Percentiles rank a stretch among this genome's conserved stretches.
Conservation (phyloP, 2,329 filamentous ascomycete species). For the Periconia sp. region DNA sequence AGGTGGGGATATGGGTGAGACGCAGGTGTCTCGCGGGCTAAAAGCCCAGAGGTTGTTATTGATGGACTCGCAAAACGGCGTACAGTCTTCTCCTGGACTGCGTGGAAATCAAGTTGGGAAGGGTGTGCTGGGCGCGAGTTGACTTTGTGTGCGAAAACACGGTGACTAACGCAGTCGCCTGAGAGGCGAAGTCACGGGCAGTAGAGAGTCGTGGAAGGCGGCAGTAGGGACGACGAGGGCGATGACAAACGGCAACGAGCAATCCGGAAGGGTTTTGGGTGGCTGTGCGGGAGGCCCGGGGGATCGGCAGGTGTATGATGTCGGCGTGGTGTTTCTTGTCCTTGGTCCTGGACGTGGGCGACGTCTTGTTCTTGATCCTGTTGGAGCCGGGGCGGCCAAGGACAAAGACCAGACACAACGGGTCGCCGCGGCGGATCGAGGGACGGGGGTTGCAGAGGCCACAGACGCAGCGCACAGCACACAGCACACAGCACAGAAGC, state of each 20-base stretch:
- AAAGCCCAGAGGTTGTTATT: constrained; percentile 45
- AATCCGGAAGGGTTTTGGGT: constrained; percentile 3
- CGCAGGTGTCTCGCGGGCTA: constrained; percentile 48
- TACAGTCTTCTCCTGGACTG: constrained; percentile 32
- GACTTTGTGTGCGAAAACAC: constrained; percentile 37
- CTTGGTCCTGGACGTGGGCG: neutral
- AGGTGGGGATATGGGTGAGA: constrained; percentile 29
- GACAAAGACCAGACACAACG: no score
- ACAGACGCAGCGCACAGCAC: no score
- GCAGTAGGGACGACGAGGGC: constrained; percentile 3
- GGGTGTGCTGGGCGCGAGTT: constrained; percentile 32
- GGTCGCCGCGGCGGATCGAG: no score
- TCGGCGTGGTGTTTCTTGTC: neutral
- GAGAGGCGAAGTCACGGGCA: constrained; percentile 9
- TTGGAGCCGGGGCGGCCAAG: no score
- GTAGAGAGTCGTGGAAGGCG: constrained; percentile 5
- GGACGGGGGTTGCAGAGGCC: no score
- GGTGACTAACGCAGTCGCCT: constrained; percentile 25
- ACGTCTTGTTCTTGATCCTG: no score
- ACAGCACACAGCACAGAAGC: no score
- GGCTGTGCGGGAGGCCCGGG: constrained; percentile 7
- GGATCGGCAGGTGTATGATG: constrained; percentile 12
- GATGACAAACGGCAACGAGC: constrained; percentile 16
- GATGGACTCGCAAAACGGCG: constrained; percentile 45
- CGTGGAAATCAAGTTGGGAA: constrained; percentile 39